These are phyloP conservation scores for Acorus calamus DNA, from an alignment of 106 monocot species.

Conservation along the genomic window DNA sequence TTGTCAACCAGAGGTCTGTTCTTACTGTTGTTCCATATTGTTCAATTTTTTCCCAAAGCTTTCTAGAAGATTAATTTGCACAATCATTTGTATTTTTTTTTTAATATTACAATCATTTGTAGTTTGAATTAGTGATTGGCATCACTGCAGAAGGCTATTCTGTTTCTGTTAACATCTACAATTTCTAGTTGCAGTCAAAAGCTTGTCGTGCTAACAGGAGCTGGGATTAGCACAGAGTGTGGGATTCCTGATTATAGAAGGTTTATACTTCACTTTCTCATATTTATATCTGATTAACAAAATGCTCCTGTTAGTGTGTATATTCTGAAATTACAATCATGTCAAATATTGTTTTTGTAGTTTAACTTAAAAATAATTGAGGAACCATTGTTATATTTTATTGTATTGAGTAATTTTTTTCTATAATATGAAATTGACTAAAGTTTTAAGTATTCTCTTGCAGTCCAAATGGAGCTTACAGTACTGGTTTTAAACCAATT, in stretches of 20 bases:
- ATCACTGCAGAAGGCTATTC: conserved; percentile 5
- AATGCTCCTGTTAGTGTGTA: no score
- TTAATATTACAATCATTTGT: conserved; percentile 2
- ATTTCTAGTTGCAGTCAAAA: conserved; percentile 38
- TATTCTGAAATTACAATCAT: no score
- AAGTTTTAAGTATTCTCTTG: conserved; percentile 5
- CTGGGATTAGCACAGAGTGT: conserved; percentile 96
- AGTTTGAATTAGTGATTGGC: not conserved
- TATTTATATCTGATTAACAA: no score
- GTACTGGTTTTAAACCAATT: conserved; percentile 90
- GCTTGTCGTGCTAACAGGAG: conserved; percentile 90
- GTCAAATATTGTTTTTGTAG: no score
- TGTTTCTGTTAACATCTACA: not conserved
- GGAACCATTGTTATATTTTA: no score
- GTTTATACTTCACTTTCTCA: conserved; percentile 16
- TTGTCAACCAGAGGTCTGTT: conserved; percentile 62
- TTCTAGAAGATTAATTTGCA: not conserved
- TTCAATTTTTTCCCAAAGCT: not conserved
- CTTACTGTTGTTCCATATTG: not conserved
- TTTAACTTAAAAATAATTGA: no score
- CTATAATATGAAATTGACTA: no score
- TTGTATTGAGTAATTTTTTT: no score
- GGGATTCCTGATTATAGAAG: conserved; percentile 99
- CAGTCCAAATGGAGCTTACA: conserved; percentile 99
- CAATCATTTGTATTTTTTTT: not conserved